A percentile compares a stretch with the other conserved stretches of the same genome.
Evolutionary conservation across 208 protist genomes (phyloP).

Genomic region (Trichomonas vaginalis): DNA sequence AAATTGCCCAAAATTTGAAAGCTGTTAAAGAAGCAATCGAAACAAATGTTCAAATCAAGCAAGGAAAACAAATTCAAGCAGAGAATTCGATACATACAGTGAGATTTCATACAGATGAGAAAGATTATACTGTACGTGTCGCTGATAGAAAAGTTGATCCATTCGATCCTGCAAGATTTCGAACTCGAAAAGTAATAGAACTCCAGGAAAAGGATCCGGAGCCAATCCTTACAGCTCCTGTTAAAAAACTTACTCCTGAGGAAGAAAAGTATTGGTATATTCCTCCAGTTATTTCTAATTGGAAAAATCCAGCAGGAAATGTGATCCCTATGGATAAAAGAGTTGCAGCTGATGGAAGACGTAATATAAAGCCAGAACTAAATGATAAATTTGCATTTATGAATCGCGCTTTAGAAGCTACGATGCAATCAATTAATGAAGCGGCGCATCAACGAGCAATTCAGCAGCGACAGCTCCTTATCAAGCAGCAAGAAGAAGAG

Average conservation of each 20-base stretch:
- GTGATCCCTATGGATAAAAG: conserved; percentile 11
- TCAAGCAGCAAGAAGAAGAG: neutral
- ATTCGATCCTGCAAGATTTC: neutral
- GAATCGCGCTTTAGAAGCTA: neutral
- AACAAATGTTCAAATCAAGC: neutral
- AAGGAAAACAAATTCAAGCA: neutral
- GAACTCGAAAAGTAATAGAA: neutral
- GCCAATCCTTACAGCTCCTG: neutral
- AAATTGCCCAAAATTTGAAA: neutral
- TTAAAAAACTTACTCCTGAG: neutral
- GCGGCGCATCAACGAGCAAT: neutral
- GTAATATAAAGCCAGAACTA: neutral
- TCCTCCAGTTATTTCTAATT: neutral
- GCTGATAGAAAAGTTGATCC: neutral
- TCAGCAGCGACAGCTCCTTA: neutral
- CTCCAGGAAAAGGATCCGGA: neutral
- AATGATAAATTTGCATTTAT: neutral
- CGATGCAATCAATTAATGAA: neutral
- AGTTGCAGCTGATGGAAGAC: neutral
- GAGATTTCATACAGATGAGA: neutral
- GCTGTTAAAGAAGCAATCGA: neutral
- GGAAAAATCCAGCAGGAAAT: neutral
- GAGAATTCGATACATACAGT: neutral
- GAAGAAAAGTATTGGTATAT: neutral
- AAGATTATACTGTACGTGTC: neutral